Conservation (phyloP, 2,329 filamentous ascomycete species). For the Penicillium janthinellum region DNA sequence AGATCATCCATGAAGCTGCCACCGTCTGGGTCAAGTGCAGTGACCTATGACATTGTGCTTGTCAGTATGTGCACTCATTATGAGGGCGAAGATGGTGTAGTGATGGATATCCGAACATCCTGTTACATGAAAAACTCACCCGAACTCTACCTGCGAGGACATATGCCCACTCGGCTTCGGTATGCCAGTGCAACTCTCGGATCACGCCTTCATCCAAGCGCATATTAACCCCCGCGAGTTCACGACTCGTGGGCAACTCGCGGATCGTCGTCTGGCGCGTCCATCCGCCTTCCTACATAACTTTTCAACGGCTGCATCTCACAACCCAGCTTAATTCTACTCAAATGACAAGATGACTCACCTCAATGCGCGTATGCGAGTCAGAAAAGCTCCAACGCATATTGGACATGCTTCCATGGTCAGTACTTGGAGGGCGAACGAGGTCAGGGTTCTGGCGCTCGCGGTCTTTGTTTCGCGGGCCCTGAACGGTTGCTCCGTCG, state of each 20-base stretch:
- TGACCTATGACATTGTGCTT: conserved; percentile 44
- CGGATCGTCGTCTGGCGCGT: conserved; percentile 64
- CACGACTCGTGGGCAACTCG: conserved; percentile 49
- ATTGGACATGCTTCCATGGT: conserved; percentile 69
- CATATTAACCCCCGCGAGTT: conserved; percentile 78
- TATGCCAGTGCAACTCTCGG: conserved; percentile 79
- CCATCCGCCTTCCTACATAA: conserved; percentile 69
- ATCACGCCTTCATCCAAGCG: conserved; percentile 71
- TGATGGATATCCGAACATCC: neutral
- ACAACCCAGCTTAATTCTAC: too few species aligned
- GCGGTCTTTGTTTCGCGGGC: conserved; percentile 68
- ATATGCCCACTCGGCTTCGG: conserved; percentile 77
- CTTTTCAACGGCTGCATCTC: neutral
- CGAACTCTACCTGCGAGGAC: conserved; percentile 71
- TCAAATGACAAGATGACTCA: conserved; percentile 33
- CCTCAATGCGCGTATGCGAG: conserved; percentile 65
- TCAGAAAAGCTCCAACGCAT: conserved; percentile 73
- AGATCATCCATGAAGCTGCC: conserved; percentile 75
- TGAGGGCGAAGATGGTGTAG: neutral
- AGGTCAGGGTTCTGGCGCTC: conserved; percentile 72
- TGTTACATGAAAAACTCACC: conserved; percentile 23
- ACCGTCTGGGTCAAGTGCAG: conserved; percentile 72
- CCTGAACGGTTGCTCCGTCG: conserved; percentile 65
- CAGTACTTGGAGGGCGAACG: conserved; percentile 71
- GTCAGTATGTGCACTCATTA: neutral